A percentile compares a stretch with the other conserved stretches of the same genome.
Conservation (phyloP, 2,329 filamentous ascomycete genomes). For the Ophiosphaerella korrae region DNA sequence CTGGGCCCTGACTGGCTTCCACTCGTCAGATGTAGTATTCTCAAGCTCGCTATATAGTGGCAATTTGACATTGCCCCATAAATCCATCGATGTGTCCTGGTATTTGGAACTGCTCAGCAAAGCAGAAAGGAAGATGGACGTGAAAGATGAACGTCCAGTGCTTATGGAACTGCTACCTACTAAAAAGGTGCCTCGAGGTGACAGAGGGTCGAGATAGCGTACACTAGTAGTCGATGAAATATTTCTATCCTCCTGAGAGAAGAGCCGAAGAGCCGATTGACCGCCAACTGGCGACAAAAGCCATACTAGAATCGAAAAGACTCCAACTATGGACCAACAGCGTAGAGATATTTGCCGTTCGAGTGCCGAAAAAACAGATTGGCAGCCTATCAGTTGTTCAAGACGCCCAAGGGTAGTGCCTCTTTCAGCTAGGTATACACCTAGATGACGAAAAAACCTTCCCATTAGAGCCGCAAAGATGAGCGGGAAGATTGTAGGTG, state of each 20-base stretch:
- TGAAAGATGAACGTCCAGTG: slow-evolving; percentile 23
- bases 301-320: slow-evolving; percentile 31
- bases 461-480: slow-evolving; percentile 40
- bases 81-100: slow-evolving; percentile 26
- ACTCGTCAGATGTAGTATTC: slow-evolving; percentile 22
- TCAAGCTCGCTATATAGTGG: slow-evolving; percentile 29
- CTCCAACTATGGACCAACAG: slow-evolving; percentile 29
- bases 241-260: slow-evolving; percentile 18
- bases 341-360: slow-evolving; percentile 36
- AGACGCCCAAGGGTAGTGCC: slow-evolving; percentile 37
- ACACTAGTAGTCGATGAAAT: slow-evolving; percentile 15
- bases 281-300: slow-evolving; percentile 37
- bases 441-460: slow-evolving; percentile 31
- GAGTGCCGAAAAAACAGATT: slow-evolving; percentile 36
- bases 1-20: slow-evolving; percentile 18
- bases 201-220: slow-evolving; percentile 25
- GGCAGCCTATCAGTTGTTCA: slow-evolving; percentile 36
- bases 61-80: slow-evolving; percentile 37
- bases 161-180: slow-evolving; percentile 15
- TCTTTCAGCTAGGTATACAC: slow-evolving; percentile 32
- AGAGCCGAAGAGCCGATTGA: slow-evolving; percentile 35
- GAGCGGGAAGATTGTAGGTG: slow-evolving; percentile 36
- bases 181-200: slow-evolving; percentile 14
- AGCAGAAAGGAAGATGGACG: slow-evolving; percentile 27
- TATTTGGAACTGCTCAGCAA: slow-evolving; percentile 31